Base-by-base conservation (phyloP, 352 stramenopile species). In the Globisporangium carolinianum region DNA sequence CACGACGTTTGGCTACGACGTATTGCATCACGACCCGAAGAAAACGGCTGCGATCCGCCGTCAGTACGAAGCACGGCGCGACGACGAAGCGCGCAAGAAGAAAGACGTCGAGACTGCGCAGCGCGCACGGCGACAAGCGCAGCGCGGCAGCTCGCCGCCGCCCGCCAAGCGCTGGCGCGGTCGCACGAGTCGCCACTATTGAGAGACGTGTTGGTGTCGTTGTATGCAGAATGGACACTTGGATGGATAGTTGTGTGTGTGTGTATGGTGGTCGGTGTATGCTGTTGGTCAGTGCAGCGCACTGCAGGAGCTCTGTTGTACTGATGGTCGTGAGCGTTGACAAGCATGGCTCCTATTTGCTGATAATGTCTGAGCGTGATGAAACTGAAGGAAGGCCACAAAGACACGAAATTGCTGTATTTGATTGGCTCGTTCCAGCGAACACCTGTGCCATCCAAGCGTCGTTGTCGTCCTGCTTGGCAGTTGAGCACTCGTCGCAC, bases 1-100 rank as follows among this genome's bases (percentile, higher is more conserved):
- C 2, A 48, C 66, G 35, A 66, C 43, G 35, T 88, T 93, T 55
- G 83, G 83, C 32, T 93, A 82, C 61, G 76, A 86, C 5, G 73
- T 93, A 37, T 54, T 89, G 43, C 67, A 83, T 46, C 78, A 91
- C 57, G 79, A 91, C 53, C 77, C 80, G 11, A 69, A 79, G 54
- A 87, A 88, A 52, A 91, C 80, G 3, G 73, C 71, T 1, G 76
- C 75, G 42, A 75, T 87, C 47, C 68, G 76, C 4, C 65, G 77
- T 11, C 73, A 79, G 54, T 90, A 90, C 60, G 79, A 89, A 63
- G 69, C 69, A 15, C 72, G 82, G 14, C 69, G 78, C 47, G 70
- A 84, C 48, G 76, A 87, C 48, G 76, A 89, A 52, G 47, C 64
- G 6, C 65, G 56, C n/a, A 87, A 86, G 60, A 87, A 86, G 55